These are phyloP conservation scores for Dioscorea dumetorum DNA, from an alignment of 106 monocot species.

Conservation along the genomic window DNA sequence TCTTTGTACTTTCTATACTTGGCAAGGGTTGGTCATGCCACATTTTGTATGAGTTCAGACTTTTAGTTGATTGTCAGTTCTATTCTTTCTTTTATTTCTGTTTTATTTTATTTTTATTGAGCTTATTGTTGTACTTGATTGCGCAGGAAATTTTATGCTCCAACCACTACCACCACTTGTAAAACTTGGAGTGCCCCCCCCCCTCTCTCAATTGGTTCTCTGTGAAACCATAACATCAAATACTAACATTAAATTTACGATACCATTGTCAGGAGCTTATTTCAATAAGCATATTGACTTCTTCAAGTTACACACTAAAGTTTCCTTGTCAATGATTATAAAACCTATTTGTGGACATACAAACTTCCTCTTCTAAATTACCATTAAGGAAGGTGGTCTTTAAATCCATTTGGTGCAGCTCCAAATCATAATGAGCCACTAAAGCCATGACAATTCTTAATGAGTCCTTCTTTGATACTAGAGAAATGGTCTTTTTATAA, in stretches of 20 bases:
- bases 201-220: too few relatives aligned
- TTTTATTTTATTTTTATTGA: too few relatives aligned
- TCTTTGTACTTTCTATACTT: too few relatives aligned
- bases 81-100: too few relatives aligned
- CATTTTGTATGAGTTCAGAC: too few relatives aligned
- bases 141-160: too few relatives aligned
- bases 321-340: neutral
- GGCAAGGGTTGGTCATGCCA: too few relatives aligned
- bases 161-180: too few relatives aligned
- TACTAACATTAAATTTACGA: neutral
- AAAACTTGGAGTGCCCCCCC: too few relatives aligned
- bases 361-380: conserved; percentile 5
- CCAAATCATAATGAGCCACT: conserved; percentile 8
- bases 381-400: conserved; percentile 2
- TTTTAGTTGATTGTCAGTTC: too few relatives aligned
- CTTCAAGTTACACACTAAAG: neutral
- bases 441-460: conserved; percentile 2
- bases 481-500: conserved; percentile 3
- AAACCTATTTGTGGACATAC: neutral
- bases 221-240: neutral
- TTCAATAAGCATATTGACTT: conserved; percentile 3
- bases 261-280: neutral
- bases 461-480: conserved; percentile 1
- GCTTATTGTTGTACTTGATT: too few relatives aligned
- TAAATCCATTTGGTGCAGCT: conserved; percentile 6